Base-by-base conservation (phyloP, 1,284 basidiomycete species). In the Puccinia novopanici region DNA sequence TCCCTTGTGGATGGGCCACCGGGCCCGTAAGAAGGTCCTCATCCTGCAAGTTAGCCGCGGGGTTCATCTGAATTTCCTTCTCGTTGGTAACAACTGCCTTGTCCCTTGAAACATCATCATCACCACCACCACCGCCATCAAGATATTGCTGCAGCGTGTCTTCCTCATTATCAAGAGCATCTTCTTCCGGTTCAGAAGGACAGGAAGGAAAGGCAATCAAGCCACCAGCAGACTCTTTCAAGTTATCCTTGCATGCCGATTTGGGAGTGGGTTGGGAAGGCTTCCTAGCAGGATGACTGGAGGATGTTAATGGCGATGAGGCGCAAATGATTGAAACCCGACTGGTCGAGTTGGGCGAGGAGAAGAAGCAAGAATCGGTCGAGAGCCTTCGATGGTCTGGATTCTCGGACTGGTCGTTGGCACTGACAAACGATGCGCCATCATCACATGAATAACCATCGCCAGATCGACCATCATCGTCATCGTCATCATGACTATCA, bases 391-490 rank as follows among this genome's bases (percentile, higher is more conserved):
- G 37, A n/a, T 3, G 40, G 50, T 34, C 37, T 24, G 34, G 17
- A 22, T 40, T 74, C 9, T 27, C 48, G 42, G 72, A 74, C 22
- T 77, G 61, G 17, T 65, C 75, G 27, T 71, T 71, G 12, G 75
- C 75, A 45, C 75, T 77, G 30, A 77, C 61, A 68, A 77, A 77
- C 22, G 75, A 67, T 54, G 24, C 75, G 34, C 34, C 75, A 40
- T 77, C 75, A 77, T 77, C 75, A 61, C 30, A 54, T 24, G 65
- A 77, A 12, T 34, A 10, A 10, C 19, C 74, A 65, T 40, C 61
- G 13, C 34, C 27, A 27, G 57, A 55, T 84, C 83, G 84, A 84
- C 84, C 48, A 84, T 81, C 19, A 82, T 81, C 84, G 84, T 75
- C 2, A 83, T 75, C 52, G 19, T 75, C 59, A 76, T 80, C 40